phyloP scores from a whole-genome alignment of 768 basidiomycete genomes.

The Tylopilus plumbeoviolaceoides region DNA sequence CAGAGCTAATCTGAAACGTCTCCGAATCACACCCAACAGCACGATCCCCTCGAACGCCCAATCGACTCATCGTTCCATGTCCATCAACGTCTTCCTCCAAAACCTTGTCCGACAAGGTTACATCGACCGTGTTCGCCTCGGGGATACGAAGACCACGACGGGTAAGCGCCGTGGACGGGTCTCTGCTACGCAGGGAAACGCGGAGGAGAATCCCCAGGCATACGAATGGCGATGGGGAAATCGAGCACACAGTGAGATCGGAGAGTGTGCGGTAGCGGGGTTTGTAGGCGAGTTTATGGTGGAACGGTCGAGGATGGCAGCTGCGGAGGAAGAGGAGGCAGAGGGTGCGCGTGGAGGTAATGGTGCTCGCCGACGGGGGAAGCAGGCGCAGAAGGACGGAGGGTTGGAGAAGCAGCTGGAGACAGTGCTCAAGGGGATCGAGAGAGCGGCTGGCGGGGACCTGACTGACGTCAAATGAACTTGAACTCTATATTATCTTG shows the following conservation, averaged over 20 bases:
- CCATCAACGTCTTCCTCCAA: constrained; percentile 64
- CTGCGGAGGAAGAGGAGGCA: constrained; percentile 18
- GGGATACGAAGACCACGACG: constrained; percentile 42
- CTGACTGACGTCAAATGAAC: constrained; percentile 36
- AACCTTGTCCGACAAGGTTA: constrained; percentile 68
- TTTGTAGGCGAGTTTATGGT: constrained; percentile 82
- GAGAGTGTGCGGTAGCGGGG: constrained; percentile 66
- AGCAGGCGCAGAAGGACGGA: constrained; percentile 14
- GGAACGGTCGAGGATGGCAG: constrained; percentile 12
- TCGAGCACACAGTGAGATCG: constrained; percentile 76
- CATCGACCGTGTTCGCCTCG: constrained; percentile 62
- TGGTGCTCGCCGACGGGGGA: constrained; percentile 8
- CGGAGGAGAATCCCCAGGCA: constrained; percentile 17
- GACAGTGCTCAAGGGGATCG: constrained; percentile 31
- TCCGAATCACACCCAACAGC: constrained; percentile 53
- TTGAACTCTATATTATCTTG: no score
- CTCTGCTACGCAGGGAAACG: constrained; percentile 35
- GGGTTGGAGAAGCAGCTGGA: constrained; percentile 24
- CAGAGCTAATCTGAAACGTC: constrained; percentile 60
- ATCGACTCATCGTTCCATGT: constrained; percentile 46
- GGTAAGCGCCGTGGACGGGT: constrained; percentile 56
- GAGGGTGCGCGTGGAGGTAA: neutral
- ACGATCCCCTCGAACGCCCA: constrained; percentile 49
- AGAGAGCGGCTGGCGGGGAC: constrained; percentile 47
- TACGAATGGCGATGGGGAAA: constrained; percentile 88